Base-by-base conservation (phyloP, 148 eudicot species). In the Heliosperma pusillum region DNA sequence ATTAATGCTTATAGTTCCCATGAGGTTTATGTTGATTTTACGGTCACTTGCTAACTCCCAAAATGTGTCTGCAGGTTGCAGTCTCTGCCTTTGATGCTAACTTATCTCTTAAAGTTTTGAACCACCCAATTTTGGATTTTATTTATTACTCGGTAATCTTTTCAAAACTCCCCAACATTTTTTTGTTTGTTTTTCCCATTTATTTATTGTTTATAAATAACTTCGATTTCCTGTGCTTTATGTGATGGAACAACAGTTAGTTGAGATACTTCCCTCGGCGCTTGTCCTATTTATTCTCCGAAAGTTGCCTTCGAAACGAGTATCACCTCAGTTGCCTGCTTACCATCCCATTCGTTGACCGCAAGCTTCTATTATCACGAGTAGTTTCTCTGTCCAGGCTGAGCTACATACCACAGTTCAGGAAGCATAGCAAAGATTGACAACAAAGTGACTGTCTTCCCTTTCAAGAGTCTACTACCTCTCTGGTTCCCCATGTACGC, bases 71-170 rank as follows among this genome's bases (percentile, higher is more conserved):
- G 77, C 88, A 94, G 98, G 97, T 80, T 77, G 77, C 77, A 69
- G 57, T 90, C 52, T 94, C 98, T 66, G 88, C 97, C 56, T 91
- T 94, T 66, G 91, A 91, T 72, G 40, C 83, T 58, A 84, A 91
- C 70, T 97, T 90, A 70, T 87, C 97, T 36, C 93, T 94, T 8
- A 85, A 91, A 58, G 92, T 91, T 26, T 76, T 91, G 85, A 87
- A 91, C 85, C 98, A 91, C 86, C 98, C 98, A 13, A 64, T 94
- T 68, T 72, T 94, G 80, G 88, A 91, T 77, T 79, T 94, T 59
- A 85, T 94, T 53, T 82, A 79, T 75, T 82, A 82, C 75, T 40
- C 11, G 85, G 82, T 79, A 75, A 15, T 66, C 26, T 29, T 64
- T 9, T 64, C 42, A 64, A 64, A n/a, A 19, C n/a, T n/a, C 20